These are phyloP conservation scores for Panicum hallii DNA, from an alignment of 202 grass and related monocot species.

Conservation along the genomic window DNA sequence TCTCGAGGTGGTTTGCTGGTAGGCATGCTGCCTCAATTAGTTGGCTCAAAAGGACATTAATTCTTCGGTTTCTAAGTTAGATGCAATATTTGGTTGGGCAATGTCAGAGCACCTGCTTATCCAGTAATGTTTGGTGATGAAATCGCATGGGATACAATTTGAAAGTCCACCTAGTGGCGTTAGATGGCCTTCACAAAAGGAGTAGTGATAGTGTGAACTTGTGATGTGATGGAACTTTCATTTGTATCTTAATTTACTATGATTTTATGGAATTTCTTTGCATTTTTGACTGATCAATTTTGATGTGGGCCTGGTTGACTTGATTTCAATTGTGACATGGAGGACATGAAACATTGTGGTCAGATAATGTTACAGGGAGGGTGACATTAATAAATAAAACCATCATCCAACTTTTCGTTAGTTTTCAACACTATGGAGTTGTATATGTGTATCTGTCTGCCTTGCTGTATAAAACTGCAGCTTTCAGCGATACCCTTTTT, in stretches of 20 bases:
- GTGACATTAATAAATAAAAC: conserved; percentile 10
- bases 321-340: background rate
- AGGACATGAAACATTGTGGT: background rate
- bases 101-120: background rate
- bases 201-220: background rate
- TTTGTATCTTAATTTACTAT: background rate
- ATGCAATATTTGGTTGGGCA: conserved; percentile 1
- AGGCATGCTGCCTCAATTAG: background rate
- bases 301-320: background rate
- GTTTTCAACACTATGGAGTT: background rate
- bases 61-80: background rate
- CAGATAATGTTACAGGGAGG: conserved; percentile 17
- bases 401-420: background rate
- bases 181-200: background rate
- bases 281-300: background rate
- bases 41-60: background rate
- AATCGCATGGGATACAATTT: background rate
- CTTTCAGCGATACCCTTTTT: conserved; percentile 14
- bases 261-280: background rate
- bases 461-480: conserved; percentile 6
- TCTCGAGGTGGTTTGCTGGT: background rate
- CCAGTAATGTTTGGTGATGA: conserved; percentile 1
- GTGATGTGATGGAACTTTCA: background rate
- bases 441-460: background rate
- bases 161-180: background rate